Evolutionary conservation across 2,329 filamentous ascomycete genomes (phyloP).

Genomic region (Tolypocladium nubicola): DNA sequence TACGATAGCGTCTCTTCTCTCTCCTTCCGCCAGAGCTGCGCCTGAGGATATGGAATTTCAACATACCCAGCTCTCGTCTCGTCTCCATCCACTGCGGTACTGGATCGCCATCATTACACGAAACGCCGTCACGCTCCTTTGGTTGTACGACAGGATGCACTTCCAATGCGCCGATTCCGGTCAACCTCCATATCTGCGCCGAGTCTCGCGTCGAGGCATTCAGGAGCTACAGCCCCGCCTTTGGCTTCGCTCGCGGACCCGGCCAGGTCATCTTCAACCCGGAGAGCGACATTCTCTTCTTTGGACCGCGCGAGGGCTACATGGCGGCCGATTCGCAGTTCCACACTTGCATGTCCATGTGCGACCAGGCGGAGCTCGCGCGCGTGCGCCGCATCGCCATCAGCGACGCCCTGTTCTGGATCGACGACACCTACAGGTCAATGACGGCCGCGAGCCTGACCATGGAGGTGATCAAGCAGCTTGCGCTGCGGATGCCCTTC

Average conservation of each 20-base stretch:
- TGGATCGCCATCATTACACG: constrained; percentile 13
- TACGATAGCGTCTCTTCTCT: constrained; percentile 28
- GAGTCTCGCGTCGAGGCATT: constrained; percentile 35
- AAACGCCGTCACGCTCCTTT: constrained; percentile 1
- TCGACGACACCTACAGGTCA: constrained; percentile 22
- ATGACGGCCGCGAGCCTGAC: constrained; percentile 28
- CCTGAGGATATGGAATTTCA: constrained; percentile 36
- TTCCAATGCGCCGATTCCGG: constrained; percentile 29
- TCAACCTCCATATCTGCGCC: constrained; percentile 32
- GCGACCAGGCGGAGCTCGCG: constrained; percentile 27
- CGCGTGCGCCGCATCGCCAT: constrained; percentile 31
- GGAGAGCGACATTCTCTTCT: constrained; percentile 33
- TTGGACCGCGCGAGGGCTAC: constrained; percentile 32
- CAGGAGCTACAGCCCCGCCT: constrained; percentile 27
- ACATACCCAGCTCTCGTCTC: constrained; percentile 29
- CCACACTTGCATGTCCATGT: constrained; percentile 31
- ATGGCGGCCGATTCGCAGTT: constrained; percentile 35
- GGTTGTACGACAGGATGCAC: constrained; percentile 23
- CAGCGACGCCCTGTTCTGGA: constrained; percentile 32
- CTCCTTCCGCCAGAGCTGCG: constrained; percentile 35
- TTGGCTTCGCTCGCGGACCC: constrained; percentile 29
- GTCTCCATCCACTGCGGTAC: constrained; percentile 31
- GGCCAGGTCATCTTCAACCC: constrained; percentile 32
- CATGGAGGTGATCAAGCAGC: constrained; percentile 26
- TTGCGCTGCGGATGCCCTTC: constrained; percentile 25